These are phyloP conservation scores for Sugiyamaella mastotermitis DNA, from an alignment of 805 yeast genomes.

Conservation along the genomic window DNA sequence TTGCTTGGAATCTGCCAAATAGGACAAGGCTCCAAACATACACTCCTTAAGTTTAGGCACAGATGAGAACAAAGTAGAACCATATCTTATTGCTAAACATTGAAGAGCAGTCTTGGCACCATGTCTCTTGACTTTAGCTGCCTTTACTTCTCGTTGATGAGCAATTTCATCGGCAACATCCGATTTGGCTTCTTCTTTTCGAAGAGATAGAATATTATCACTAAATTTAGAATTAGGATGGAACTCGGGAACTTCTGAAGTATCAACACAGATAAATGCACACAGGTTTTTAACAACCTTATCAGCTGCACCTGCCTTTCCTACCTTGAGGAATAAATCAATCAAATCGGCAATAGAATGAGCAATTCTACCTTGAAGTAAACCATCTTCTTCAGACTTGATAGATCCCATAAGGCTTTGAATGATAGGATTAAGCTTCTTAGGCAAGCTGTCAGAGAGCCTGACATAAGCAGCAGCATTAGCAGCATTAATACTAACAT, in stretches of 20 bases:
- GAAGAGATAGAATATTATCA: conserved; percentile 61
- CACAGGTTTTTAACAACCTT: conserved; percentile 86
- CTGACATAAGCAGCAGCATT: conserved; percentile 70
- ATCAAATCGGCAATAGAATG: conserved; percentile 60
- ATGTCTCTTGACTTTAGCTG: conserved; percentile 72
- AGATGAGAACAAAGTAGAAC: conserved; percentile 46
- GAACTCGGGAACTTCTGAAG: conserved; percentile 93
- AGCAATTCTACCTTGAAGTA: conserved; percentile 70
- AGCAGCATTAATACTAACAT: conserved; percentile 59
- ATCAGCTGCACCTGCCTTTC: conserved; percentile 72
- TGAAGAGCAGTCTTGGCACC: conserved; percentile 77
- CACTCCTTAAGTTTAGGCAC: conserved; percentile 62
- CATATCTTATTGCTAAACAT: conserved; percentile 47
- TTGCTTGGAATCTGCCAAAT: conserved; percentile 31
- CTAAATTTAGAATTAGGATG: conserved; percentile 50
- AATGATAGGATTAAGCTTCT: conserved; percentile 82
- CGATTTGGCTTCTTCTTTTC: conserved; percentile 66
- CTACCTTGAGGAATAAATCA: conserved; percentile 45
- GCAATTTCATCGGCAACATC: conserved; percentile 57
- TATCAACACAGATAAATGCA: conserved; percentile 91
- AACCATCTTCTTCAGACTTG: conserved; percentile 61
- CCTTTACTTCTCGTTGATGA: conserved; percentile 57
- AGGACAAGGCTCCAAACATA: conserved; percentile 59
- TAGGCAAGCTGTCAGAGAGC: conserved; percentile 55
- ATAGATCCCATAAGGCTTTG: conserved; percentile 89